A percentile compares a stretch with the other conserved stretches of the same genome.
These are phyloP conservation scores for Cercospora janseana DNA, from an alignment of 2,329 filamentous ascomycete genomes.

Conservation along the genomic window DNA sequence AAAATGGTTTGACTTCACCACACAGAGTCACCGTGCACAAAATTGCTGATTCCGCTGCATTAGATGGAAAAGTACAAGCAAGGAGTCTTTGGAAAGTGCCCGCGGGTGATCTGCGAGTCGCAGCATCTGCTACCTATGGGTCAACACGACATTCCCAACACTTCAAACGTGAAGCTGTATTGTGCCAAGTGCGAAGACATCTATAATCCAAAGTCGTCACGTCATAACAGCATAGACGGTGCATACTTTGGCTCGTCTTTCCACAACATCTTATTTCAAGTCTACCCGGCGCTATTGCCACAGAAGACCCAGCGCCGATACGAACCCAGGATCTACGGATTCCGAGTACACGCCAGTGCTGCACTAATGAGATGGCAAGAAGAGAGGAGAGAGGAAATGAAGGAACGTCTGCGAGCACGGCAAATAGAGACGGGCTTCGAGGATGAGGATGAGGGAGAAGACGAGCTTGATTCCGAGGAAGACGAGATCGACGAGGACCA, in stretches of 20 bases:
- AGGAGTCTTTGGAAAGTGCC: constrained; percentile 95
- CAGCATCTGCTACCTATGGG: constrained; percentile 95
- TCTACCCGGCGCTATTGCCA: constrained; percentile 87
- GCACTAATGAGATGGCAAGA: constrained; percentile 91
- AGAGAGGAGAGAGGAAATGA: constrained; percentile 75
- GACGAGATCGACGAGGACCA: constrained; percentile 59
- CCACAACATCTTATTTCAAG: constrained; percentile 98
- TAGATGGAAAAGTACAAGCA: constrained; percentile 99
- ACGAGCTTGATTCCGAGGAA: constrained; percentile 58
- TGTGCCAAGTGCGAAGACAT: constrained; percentile 96
- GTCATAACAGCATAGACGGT: constrained; percentile 91
- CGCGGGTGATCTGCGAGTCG: constrained; percentile 88
- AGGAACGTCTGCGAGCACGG: constrained; percentile 66
- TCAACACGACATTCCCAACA: constrained; percentile 81
- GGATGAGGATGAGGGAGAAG: constrained; percentile 61
- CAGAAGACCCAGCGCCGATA: constrained; percentile 83
- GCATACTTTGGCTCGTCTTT: constrained; percentile 98
- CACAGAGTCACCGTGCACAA: not conserved
- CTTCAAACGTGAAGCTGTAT: constrained; percentile 93
- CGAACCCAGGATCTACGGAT: constrained; percentile 87
- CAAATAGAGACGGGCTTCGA: constrained; percentile 76
- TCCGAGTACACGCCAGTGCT: constrained; percentile 88
- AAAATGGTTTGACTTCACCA: constrained; percentile 74
- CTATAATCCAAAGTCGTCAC: constrained; percentile 97
- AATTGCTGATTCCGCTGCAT: constrained; percentile 9